Conservation (phyloP, 2,329 filamentous ascomycete species). For the Penicillium vulpinum region DNA sequence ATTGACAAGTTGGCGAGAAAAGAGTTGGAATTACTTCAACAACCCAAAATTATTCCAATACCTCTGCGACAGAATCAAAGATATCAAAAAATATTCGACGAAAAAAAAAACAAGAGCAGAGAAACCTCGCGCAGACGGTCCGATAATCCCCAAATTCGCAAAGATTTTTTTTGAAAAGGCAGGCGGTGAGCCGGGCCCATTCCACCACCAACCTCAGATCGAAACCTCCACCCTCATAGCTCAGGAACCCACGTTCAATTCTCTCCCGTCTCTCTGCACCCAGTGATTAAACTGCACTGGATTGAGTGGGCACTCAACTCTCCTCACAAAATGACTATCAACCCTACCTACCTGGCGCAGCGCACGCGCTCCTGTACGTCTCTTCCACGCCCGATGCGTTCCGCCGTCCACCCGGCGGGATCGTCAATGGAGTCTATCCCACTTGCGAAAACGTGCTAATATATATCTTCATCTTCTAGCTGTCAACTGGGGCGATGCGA, state of each 20-base stretch:
- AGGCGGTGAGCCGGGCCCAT: constrained; percentile 36
- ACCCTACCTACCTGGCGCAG: constrained; percentile 87
- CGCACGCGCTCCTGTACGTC: constrained; percentile 74
- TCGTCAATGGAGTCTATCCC: constrained; percentile 13
- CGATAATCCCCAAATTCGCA: constrained; percentile 20
- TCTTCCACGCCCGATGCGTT: constrained; percentile 15
- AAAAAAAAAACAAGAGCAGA: constrained; percentile 10
- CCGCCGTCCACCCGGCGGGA: constrained; percentile 17
- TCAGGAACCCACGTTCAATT: constrained; percentile 27
- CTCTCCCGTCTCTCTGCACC: constrained; percentile 14
- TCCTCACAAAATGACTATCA: constrained; percentile 72
- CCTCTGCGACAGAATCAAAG: not conserved
- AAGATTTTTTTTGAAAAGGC: constrained; percentile 39
- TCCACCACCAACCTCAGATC: constrained; percentile 25
- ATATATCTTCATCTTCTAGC: constrained; percentile 55
- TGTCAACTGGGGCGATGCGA: constrained; percentile 84
- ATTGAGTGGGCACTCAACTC: constrained; percentile 17
- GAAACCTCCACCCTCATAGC: constrained; percentile 29
- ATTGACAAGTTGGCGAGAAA: not conserved
- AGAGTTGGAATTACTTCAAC: not conserved
- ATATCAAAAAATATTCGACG: constrained; percentile 2
- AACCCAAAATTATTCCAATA: not conserved
- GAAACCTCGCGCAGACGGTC: constrained; percentile 12
- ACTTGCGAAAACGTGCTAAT: constrained; percentile 24
- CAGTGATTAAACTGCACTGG: constrained; percentile 21